phyloP scores from a whole-genome alignment of 179 eudicot genomes.

The Spergularia azorica region DNA sequence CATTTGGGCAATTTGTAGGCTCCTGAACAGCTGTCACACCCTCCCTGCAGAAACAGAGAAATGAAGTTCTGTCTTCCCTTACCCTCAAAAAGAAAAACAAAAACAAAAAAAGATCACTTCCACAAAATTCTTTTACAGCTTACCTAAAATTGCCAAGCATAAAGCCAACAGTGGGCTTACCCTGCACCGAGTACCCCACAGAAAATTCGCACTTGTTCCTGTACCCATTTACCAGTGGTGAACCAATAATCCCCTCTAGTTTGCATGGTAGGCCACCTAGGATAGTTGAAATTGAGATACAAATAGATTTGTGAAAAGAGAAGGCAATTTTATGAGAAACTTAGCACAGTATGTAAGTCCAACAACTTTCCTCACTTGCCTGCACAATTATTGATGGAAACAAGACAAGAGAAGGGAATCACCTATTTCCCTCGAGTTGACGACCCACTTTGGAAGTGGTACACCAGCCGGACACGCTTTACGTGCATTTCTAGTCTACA shows the following conservation, averaged over 20 bases:
- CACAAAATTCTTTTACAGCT: conserved; percentile 2
- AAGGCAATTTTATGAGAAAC: neutral
- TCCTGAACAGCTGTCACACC: conserved; percentile 98
- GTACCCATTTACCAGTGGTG: conserved; percentile 82
- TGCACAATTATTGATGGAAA: neutral
- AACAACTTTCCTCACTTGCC: no score
- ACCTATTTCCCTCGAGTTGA: conserved; percentile 88
- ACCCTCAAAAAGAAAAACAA: no score
- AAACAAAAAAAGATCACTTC: no score
- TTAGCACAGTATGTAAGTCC: no score
- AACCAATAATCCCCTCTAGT: conserved; percentile 83
- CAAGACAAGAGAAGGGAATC: neutral
- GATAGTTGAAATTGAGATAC: conserved; percentile 20
- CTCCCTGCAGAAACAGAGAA: conserved; percentile 52
- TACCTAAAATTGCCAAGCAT: conserved; percentile 96
- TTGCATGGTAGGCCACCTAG: conserved; percentile 95
- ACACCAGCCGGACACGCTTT: conserved; percentile 84
- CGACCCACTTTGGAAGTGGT: conserved; percentile 81
- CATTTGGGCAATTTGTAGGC: conserved; percentile 83
- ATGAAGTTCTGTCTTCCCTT: neutral
- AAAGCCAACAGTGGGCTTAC: conserved; percentile 85
- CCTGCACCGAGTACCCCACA: conserved; percentile 78
- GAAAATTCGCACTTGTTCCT: conserved; percentile 98
- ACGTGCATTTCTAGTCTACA: conserved; percentile 88
- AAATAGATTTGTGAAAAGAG: neutral